Conservation (phyloP, 148 eudicot genomes). For the Nepenthes gracilis region DNA sequence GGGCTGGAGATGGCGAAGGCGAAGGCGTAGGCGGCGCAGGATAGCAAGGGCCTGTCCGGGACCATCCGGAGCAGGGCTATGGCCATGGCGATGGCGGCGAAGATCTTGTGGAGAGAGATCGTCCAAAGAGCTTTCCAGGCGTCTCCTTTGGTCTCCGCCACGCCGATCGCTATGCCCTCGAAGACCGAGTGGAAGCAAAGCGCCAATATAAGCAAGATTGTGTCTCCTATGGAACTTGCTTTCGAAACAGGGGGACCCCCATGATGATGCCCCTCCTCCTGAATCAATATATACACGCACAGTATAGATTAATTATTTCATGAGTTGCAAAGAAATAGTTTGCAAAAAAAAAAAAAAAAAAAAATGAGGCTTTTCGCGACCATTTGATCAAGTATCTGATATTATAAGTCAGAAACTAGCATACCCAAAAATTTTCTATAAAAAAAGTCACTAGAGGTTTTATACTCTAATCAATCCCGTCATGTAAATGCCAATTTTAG, state of each 20-base stretch:
- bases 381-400: no score
- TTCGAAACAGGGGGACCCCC: slow-evolving; percentile 7
- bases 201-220: slow-evolving; percentile 42
- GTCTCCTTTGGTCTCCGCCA: slow-evolving; percentile 36
- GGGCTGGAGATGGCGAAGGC: slow-evolving; percentile 65
- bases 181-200: slow-evolving; percentile 66
- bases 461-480: no score
- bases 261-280: background rate
- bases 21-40: slow-evolving; percentile 45
- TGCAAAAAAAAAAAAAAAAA: no score
- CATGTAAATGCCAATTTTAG: no score
- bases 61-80: slow-evolving; percentile 57
- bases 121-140: slow-evolving; percentile 75
- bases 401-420: no score
- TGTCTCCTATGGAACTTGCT: slow-evolving; percentile 44
- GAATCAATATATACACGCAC: no score
- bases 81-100: slow-evolving; percentile 62
- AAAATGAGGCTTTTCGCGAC: no score
- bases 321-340: background rate
- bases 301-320: background rate
- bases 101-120: slow-evolving; percentile 49
- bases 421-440: no score
- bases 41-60: slow-evolving; percentile 43
- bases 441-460: no score
- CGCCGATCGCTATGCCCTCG: slow-evolving; percentile 63